These are phyloP conservation scores for Pseudonectria buxi DNA, from an alignment of 2,329 filamentous ascomycete genomes.

Conservation along the genomic window DNA sequence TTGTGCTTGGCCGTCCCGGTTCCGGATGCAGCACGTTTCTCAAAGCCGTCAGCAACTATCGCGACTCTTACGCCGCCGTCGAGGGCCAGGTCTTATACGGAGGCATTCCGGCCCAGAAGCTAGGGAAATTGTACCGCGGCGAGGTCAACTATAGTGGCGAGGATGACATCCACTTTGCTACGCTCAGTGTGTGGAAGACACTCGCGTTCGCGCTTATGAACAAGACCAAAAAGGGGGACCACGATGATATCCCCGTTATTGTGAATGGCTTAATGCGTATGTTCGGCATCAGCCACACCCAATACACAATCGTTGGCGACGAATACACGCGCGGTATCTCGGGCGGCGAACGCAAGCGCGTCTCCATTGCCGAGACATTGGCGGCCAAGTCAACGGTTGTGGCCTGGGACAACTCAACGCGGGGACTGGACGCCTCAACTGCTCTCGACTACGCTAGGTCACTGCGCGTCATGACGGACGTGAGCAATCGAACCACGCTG, in stretches of 20 bases:
- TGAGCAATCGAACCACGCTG: conserved; percentile 53
- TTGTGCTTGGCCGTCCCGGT: conserved; percentile 60
- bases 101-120: conserved; percentile 60
- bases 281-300: conserved; percentile 72
- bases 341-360: conserved; percentile 74
- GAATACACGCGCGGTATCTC: conserved; percentile 65
- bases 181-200: conserved; percentile 71
- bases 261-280: conserved; percentile 66
- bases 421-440: conserved; percentile 73
- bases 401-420: conserved; percentile 74
- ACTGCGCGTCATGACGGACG: conserved; percentile 66
- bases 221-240: conserved; percentile 64
- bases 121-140: conserved; percentile 62
- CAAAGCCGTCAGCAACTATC: conserved; percentile 67
- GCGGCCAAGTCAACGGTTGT: conserved; percentile 67
- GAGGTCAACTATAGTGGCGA: conserved; percentile 76
- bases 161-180: conserved; percentile 68
- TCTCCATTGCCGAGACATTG: conserved; percentile 71
- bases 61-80: conserved; percentile 57
- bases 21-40: conserved; percentile 72
- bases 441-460: conserved; percentile 71
- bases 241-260: conserved; percentile 59
- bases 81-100: conserved; percentile 66
- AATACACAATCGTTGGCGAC: conserved; percentile 69
- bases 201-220: conserved; percentile 67